phyloP scores from a whole-genome alignment of 2,329 filamentous ascomycete genomes.

The Calonectria hawksworthii region DNA sequence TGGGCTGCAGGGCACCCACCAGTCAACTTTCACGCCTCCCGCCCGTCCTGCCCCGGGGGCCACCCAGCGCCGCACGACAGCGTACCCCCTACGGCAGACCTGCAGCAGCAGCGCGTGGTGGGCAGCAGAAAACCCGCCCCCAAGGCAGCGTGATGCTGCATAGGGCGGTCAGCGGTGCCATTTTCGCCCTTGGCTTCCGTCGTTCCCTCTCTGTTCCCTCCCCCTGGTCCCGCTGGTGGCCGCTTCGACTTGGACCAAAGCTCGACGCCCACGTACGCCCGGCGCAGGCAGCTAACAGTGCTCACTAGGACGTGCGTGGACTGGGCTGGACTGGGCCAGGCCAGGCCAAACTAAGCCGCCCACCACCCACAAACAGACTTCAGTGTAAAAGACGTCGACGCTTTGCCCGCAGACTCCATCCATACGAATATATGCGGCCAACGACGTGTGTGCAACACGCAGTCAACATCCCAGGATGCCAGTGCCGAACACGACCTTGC shows the following conservation, averaged over 20 bases:
- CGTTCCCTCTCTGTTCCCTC: constrained; percentile 1
- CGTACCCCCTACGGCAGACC: constrained; percentile 18
- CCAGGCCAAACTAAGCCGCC: constrained; percentile 10
- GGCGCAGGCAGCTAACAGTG: constrained; percentile 20
- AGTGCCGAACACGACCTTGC: constrained; percentile 11
- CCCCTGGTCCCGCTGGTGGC: constrained; percentile 28
- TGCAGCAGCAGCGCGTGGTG: constrained; percentile 14
- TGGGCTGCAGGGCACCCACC: constrained; percentile 8
- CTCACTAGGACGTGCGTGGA: constrained; percentile 17
- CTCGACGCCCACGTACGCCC: constrained; percentile 27
- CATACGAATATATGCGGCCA: neutral
- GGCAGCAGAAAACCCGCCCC: constrained; percentile 7
- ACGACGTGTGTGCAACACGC: constrained; percentile 3
- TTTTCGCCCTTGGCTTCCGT: constrained; percentile 15
- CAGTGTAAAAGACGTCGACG: neutral
- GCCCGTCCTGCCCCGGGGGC: constrained; percentile 1
- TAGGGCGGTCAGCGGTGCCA: constrained; percentile 9
- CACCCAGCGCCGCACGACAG: constrained; percentile 20
- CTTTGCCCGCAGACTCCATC: neutral
- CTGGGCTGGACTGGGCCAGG: constrained; percentile 15
- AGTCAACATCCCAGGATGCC: constrained; percentile 11
- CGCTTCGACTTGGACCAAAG: constrained; percentile 21
- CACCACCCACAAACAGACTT: constrained; percentile 10
- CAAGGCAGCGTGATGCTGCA: constrained; percentile 12
- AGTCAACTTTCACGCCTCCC: constrained; percentile 25